Percentiles rank a stretch among this genome's conserved stretches.
These are phyloP conservation scores for Seiridium unicorne DNA, from an alignment of 2,329 filamentous ascomycete genomes.

Conservation along the genomic window DNA sequence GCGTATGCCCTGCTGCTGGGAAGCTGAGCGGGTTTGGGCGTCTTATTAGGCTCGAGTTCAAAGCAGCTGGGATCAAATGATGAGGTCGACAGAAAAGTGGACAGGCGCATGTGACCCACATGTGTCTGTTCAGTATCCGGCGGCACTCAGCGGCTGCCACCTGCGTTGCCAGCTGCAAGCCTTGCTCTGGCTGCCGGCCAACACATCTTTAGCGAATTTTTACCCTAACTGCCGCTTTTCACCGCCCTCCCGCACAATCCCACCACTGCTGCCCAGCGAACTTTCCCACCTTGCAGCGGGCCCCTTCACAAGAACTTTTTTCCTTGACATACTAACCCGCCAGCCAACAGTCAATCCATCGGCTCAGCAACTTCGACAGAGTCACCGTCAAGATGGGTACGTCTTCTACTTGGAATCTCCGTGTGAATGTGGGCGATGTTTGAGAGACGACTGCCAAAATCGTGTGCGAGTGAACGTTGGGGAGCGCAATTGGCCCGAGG, in stretches of 20 bases:
- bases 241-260: conserved; percentile 39
- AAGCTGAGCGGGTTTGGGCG: no score
- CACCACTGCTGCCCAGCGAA: conserved; percentile 16
- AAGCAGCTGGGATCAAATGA: no score
- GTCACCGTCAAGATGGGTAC: conserved; percentile 61
- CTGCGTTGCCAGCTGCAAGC: no score
- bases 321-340: neutral
- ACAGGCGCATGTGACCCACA: no score
- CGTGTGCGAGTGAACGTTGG: no score
- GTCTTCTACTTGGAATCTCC: conserved; percentile 44
- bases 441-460: conserved; percentile 11
- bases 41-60: no score
- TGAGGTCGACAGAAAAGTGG: no score
- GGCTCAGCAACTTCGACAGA: conserved; percentile 30
- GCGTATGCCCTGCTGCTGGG: no score
- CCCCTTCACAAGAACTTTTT: conserved; percentile 5
- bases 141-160: no score
- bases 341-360: conserved; percentile 32
- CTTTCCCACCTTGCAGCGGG: conserved; percentile 7
- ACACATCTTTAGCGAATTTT: neutral
- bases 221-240: conserved; percentile 44
- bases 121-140: no score
- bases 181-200: no score
- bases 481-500: no score
- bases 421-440: conserved; percentile 31